These are phyloP conservation scores for Gyromitra esculenta DNA, from an alignment of 2,329 filamentous ascomycete genomes.

Conservation along the genomic window DNA sequence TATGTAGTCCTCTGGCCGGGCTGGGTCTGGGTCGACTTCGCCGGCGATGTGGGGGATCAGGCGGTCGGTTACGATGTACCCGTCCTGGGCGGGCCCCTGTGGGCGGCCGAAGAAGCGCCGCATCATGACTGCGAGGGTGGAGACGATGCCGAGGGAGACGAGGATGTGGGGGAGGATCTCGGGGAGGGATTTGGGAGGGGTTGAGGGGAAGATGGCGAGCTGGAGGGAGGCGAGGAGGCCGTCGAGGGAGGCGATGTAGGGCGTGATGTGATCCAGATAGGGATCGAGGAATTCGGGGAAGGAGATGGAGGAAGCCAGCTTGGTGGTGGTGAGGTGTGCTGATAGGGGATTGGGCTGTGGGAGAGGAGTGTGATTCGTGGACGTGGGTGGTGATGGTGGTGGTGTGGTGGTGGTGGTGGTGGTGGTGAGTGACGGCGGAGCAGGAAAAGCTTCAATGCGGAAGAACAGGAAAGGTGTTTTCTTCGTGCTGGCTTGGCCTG, in stretches of 20 bases:
- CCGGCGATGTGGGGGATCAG: constrained; percentile 43
- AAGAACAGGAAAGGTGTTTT: constrained; percentile 32
- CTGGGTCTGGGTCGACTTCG: constrained; percentile 41
- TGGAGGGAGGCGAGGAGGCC: constrained; percentile 47
- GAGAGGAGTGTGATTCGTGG: background rate
- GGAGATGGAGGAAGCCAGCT: constrained; percentile 51
- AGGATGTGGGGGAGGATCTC: constrained; percentile 51
- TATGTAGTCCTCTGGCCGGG: constrained; percentile 44
- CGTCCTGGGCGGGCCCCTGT: constrained; percentile 1
- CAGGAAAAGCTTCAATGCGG: background rate
- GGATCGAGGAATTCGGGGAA: constrained; percentile 37
- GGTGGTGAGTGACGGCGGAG: background rate
- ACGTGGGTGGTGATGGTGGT: background rate
- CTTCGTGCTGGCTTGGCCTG: constrained; percentile 9
- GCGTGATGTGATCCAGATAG: constrained; percentile 54
- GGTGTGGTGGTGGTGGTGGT: background rate
- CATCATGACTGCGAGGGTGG: constrained; percentile 55
- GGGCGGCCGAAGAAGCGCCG: constrained; percentile 52
- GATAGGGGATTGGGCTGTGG: background rate
- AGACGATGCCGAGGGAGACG: constrained; percentile 44
- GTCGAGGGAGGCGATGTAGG: constrained; percentile 44
- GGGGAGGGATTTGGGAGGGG: constrained; percentile 40
- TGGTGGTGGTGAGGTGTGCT: constrained; percentile 15
- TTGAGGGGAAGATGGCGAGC: constrained; percentile 44
- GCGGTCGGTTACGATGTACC: background rate